Base-by-base conservation (phyloP, 495 filamentous ascomycete species). In the Mycothermus thermophilus region DNA sequence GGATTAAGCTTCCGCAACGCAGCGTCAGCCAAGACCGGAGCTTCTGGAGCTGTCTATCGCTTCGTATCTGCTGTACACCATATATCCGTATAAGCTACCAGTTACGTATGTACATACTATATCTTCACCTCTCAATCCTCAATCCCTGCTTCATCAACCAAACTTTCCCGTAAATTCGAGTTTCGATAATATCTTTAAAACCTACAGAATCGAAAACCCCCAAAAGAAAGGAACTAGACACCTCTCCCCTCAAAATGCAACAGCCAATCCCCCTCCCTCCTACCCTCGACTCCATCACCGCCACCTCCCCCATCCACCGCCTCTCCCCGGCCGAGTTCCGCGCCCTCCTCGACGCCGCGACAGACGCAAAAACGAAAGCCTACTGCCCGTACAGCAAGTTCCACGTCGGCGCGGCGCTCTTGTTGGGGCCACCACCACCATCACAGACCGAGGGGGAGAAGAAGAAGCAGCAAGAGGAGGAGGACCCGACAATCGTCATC, bases 301-400 rank as follows among this genome's bases (percentile, higher is more conserved):
- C 47, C 6, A 51, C 50, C 22, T 64, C 60, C 55, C 16, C 42
- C 7, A 35, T 52, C 26, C 58, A 72, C 51, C 51, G 60, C 25
- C 60, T 88, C 9, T 65, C 72, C 4, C 47, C 57, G 5, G 47
- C 57, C 18, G 75, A 88, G 48, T 69, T 88, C 45, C 38, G 61
- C 35, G 61, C 60, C 20, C 73, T 93, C 27, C 69, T 64, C 8
- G 44, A 52, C 18, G 69, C 68, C 43, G 71, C 74, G 30, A 60
- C 65, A 16, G 67, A 66, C 21, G 82, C 84, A 41, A 87, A 86
- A 54, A 64, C 59, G 7, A 57, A 61, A n/a, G 80, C 85, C 25
- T 92, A 93, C 64, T 87, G 83, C 69, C 90, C 85, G 8, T 95
- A 97, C 66, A 92, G 83, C 44, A 69, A 78, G 35, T 97, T 96